A percentile compares a stretch with the other conserved stretches of the same genome.
These are phyloP conservation scores for Hyphopichia buzzinii DNA, from an alignment of 1,139 yeast genomes.

Conservation along the genomic window DNA sequence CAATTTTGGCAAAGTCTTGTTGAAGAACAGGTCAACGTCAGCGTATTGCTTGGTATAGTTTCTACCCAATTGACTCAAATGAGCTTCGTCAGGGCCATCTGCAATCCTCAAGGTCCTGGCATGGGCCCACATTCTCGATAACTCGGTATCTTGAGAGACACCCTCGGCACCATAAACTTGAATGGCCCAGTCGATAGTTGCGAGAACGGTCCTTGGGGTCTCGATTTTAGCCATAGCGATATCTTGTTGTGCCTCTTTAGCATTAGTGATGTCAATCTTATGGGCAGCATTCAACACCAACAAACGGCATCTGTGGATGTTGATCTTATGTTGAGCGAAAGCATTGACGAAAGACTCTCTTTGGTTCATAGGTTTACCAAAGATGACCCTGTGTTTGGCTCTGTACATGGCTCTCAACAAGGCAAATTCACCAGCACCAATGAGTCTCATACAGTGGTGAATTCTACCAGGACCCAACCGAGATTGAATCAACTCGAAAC, in stretches of 20 bases:
- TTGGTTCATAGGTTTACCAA: constrained; percentile 53
- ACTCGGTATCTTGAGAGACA: constrained; percentile 60
- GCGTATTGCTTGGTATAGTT: constrained; percentile 37
- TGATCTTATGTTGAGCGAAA: constrained; percentile 59
- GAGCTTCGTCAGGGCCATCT: constrained; percentile 78
- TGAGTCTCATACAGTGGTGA: constrained; percentile 71
- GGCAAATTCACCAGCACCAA: constrained; percentile 67
- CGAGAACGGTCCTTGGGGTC: constrained; percentile 57
- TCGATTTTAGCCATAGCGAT: constrained; percentile 71
- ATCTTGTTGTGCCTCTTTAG: constrained; percentile 57
- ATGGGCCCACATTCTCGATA: constrained; percentile 56
- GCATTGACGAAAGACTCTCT: constrained; percentile 53
- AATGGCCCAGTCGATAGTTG: constrained; percentile 63
- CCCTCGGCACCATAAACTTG: constrained; percentile 75
- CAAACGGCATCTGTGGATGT: constrained; percentile 55
- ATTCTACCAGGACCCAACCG: constrained; percentile 73
- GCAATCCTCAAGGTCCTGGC: constrained; percentile 66
- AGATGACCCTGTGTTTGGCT: constrained; percentile 55
- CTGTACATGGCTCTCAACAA: constrained; percentile 51
- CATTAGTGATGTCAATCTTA: constrained; percentile 55
- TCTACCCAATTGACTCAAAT: constrained; percentile 58
- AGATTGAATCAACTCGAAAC: constrained; percentile 68
- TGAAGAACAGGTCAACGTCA: constrained; percentile 34
- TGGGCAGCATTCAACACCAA: constrained; percentile 67
- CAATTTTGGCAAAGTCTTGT: constrained; percentile 22